Conservation (phyloP, 2,329 filamentous ascomycete species). For the Chaetomium olivaceum region DNA sequence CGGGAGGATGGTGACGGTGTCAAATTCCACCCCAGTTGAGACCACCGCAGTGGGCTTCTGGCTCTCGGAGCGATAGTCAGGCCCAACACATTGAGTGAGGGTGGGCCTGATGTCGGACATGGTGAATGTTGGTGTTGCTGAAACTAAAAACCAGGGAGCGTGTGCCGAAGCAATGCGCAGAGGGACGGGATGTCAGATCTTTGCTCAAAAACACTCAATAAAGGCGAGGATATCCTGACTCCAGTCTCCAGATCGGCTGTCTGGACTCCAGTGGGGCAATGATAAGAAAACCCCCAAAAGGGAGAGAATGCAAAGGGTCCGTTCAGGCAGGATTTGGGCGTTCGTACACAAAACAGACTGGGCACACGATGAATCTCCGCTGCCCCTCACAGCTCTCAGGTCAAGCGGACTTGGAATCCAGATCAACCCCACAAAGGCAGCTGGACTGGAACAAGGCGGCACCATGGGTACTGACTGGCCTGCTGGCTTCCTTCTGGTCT, state of each 20-base stretch:
- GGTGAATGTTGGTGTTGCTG: slow-evolving; percentile 28
- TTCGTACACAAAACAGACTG: not conserved
- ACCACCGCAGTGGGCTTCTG: slow-evolving; percentile 87
- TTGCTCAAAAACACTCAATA: not conserved
- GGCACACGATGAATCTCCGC: slow-evolving; percentile 2
- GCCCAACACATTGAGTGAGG: slow-evolving; percentile 69
- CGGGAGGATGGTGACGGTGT: slow-evolving; percentile 85
- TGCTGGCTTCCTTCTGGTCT: not conserved
- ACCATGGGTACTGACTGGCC: not conserved
- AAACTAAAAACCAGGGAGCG: slow-evolving; percentile 4
- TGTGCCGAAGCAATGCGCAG: slow-evolving; percentile 13
- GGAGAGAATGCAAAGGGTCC: not conserved
- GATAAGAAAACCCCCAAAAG: not conserved
- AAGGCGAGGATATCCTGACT: not conserved
- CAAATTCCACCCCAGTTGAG: slow-evolving; percentile 75
- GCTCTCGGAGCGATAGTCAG: slow-evolving; percentile 71
- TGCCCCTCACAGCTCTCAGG: slow-evolving; percentile 10
- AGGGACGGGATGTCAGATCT: not conserved
- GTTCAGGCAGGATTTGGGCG: slow-evolving; percentile 6
- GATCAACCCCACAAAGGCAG: slow-evolving; percentile 22
- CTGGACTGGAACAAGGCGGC: not conserved
- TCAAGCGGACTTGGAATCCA: slow-evolving; percentile 8
- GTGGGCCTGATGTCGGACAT: slow-evolving; percentile 40
- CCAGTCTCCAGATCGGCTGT: not conserved
- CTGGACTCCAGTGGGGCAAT: not conserved